Percentiles rank a stretch among this genome's conserved stretches.
Evolutionary conservation across 2,329 filamentous ascomycete species (phyloP).

Genomic region (Dothistroma septosporum): DNA sequence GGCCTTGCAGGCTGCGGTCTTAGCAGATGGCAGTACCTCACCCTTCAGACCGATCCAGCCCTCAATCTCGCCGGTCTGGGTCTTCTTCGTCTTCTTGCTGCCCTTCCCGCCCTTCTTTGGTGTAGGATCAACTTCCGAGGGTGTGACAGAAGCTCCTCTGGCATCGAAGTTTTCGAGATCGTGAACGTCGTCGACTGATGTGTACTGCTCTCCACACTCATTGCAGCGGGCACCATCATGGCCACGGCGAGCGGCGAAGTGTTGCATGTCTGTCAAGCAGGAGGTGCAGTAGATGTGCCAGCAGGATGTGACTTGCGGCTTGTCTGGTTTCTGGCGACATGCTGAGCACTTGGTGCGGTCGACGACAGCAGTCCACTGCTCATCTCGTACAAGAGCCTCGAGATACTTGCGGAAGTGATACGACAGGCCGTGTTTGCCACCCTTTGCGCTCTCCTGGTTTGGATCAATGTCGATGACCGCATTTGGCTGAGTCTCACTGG

Average conservation of each 20-base stretch:
- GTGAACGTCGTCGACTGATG: conserved; percentile 9
- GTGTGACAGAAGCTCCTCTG: not conserved
- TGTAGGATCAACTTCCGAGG: not conserved
- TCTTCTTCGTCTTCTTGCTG: conserved; percentile 22
- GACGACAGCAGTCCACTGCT: conserved; percentile 37
- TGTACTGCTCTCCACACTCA: conserved; percentile 34
- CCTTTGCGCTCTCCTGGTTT: conserved; percentile 16
- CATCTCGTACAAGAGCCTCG: conserved; percentile 30
- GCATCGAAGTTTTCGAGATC: not conserved
- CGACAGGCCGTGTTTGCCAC: conserved; percentile 36
- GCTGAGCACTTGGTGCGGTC: conserved; percentile 38
- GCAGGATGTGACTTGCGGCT: conserved; percentile 49
- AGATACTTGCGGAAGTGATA: conserved; percentile 44
- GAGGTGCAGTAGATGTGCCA: conserved; percentile 53
- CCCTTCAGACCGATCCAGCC: conserved; percentile 40
- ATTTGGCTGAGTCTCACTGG: conserved; percentile 16
- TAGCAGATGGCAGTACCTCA: conserved; percentile 42
- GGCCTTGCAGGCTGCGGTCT: conserved; percentile 45
- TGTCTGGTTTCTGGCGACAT: conserved; percentile 41
- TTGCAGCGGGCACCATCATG: conserved; percentile 31
- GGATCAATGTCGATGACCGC: conserved; percentile 17
- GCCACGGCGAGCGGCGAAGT: conserved; percentile 28
- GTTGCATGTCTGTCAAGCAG: conserved; percentile 42
- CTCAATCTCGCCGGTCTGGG: conserved; percentile 22
- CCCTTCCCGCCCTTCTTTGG: conserved; percentile 6